These are phyloP conservation scores for Cenchrus americanus DNA, from an alignment of 176 grass and related monocot genomes.

Conservation along the genomic window DNA sequence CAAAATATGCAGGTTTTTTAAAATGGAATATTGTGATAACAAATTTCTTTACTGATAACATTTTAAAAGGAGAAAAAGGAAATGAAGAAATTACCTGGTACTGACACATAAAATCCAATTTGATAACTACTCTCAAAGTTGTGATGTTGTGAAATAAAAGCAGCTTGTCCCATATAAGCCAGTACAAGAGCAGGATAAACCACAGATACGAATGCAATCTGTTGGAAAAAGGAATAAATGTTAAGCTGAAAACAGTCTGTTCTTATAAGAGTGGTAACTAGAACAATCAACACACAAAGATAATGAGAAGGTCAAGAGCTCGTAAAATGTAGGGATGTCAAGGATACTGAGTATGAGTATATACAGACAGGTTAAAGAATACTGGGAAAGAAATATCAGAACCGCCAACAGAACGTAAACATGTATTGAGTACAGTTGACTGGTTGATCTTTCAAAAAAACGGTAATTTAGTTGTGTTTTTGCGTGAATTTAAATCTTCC, in stretches of 20 bases:
- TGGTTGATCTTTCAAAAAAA: constrained; percentile 3
- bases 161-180: constrained; percentile 97
- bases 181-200: constrained; percentile 94
- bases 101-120: constrained; percentile 99
- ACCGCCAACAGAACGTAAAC: not conserved
- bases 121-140: constrained; percentile 73
- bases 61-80: constrained; percentile 19
- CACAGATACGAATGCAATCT: constrained; percentile 85
- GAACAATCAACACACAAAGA: constrained; percentile 15
- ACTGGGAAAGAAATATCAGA: constrained; percentile 13
- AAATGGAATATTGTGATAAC: not conserved
- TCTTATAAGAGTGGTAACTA: not conserved
- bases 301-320: not conserved
- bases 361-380: constrained; percentile 6
- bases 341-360: not conserved
- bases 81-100: constrained; percentile 74
- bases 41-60: not conserved
- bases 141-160: constrained; percentile 97
- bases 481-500: not conserved
- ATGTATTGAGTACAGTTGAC: not conserved
- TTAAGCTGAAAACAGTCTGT: constrained; percentile 4
- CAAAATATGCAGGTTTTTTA: constrained; percentile 4
- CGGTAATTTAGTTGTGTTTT: constrained; percentile 3
- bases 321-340: not conserved
- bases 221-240: constrained; percentile 33